Base-by-base conservation (phyloP, 768 basidiomycete genomes). In the Daedaleopsis nitida region DNA sequence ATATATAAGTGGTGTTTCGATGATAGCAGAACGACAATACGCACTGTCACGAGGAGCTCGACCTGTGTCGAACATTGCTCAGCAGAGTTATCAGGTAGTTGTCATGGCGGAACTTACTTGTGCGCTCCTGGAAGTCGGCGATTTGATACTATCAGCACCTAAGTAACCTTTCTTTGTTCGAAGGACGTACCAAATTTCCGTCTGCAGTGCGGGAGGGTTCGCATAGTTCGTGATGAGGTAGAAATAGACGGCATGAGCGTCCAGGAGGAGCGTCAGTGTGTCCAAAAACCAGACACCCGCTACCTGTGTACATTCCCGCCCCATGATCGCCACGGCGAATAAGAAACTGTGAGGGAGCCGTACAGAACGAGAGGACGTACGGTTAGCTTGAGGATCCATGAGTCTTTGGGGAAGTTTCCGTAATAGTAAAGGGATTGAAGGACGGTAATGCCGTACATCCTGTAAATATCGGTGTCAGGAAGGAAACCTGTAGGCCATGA, bases 161-260 rank as follows among this genome's bases (percentile, higher is more conserved):
- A 12, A 4, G 47, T 7, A 32, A n/a, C n/a, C n/a, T n/a, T n/a
- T n/a, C n/a, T n/a, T n/a, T n/a, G n/a, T n/a, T n/a, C n/a, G n/a
- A n/a, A n/a, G n/a, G 7, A 51, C 55, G 14, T 8, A 64, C 63
- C 58, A 65, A 0, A 65, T 52, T 39, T 57, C 27, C 1, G 42
- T 53, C 35, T 27, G 19, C 39, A 65, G 53, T 2, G 57, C 64
- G 2, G 23, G 23, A 9, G 64, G 64, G 37, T 59, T 52, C 19
- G 60, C 50, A 39, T 50, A 65, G 27, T 65, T 65, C 19, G 21
- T 27, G 16, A 65, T 56, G 24, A 65, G 56, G 27, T 65, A 65
- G 42, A 58, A 65, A 56, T 65, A 65, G 17, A 65, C 49, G 19
- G 49, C 53, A 37, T 65, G 64, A 1, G 52, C n/a, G 32, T 51